Evolutionary conservation across 345 rosid genomes (phyloP).

Genomic region (Erodium maritimum): DNA sequence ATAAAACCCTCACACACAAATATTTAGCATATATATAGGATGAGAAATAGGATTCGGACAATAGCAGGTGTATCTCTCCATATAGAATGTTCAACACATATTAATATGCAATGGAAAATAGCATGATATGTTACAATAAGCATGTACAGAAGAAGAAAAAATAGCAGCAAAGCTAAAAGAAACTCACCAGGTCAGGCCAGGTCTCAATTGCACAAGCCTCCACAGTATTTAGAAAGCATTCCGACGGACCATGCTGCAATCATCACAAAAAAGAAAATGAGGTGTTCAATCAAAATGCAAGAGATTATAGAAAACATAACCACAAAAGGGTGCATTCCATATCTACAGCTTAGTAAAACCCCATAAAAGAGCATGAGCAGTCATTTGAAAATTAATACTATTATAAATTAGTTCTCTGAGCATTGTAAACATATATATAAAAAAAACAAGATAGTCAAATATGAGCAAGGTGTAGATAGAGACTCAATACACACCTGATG

Average conservation of each 20-base stretch:
- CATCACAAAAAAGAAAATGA: not conserved
- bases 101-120: not conserved
- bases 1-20: not conserved
- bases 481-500: too few species aligned
- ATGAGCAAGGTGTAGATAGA: too few species aligned
- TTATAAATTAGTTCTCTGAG: not conserved
- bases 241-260: slow-evolving; percentile 73
- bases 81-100: too few species aligned
- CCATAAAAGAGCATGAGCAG: not conserved
- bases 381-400: too few species aligned
- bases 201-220: slow-evolving; percentile 76
- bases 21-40: too few species aligned
- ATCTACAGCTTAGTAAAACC: not conserved
- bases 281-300: not conserved
- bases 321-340: not conserved
- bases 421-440: not conserved
- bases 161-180: not conserved
- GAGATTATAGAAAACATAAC: not conserved
- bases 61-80: too few species aligned
- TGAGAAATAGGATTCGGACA: too few species aligned
- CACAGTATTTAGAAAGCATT: slow-evolving; percentile 72
- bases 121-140: not conserved
- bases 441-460: too few species aligned
- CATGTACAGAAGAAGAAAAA: not conserved
- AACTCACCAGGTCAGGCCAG: slow-evolving; percentile 66